These are phyloP conservation scores for Leccinellum luteum DNA, from an alignment of 768 basidiomycete genomes.

Conservation along the genomic window DNA sequence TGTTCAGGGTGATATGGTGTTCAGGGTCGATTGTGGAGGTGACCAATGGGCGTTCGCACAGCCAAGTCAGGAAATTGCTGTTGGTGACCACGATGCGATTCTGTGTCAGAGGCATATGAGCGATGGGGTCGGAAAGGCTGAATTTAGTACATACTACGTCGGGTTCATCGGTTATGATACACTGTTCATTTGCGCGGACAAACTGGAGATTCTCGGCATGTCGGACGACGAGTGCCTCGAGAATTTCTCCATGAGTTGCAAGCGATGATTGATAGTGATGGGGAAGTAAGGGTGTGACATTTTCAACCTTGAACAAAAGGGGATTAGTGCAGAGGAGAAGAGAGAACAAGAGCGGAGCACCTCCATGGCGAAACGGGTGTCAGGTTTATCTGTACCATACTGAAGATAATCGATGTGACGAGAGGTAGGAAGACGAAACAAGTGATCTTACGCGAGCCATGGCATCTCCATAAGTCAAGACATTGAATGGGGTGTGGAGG, in stretches of 20 bases:
- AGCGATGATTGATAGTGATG: constrained; percentile 23
- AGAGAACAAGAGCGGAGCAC: constrained; percentile 40
- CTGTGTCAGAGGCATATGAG: constrained; percentile 32
- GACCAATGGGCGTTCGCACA: constrained; percentile 35
- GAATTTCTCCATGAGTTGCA: constrained; percentile 23
- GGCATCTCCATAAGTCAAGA: constrained; percentile 89
- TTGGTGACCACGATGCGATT: constrained; percentile 50
- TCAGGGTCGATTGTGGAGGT: constrained; percentile 25
- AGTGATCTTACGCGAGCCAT: constrained; percentile 70
- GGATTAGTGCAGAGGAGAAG: constrained; percentile 8
- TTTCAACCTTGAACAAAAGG: constrained; percentile 30
- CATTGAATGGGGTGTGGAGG: constrained; percentile 63
- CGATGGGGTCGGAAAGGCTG: background rate
- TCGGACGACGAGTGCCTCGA: constrained; percentile 36
- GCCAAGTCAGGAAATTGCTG: constrained; percentile 47
- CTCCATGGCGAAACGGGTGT: constrained; percentile 85
- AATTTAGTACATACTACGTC: constrained; percentile 22
- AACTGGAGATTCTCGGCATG: constrained; percentile 24
- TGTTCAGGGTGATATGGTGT: constrained; percentile 35
- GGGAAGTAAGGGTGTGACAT: constrained; percentile 33
- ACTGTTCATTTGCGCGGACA: constrained; percentile 26
- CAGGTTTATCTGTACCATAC: constrained; percentile 96
- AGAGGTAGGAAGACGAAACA: constrained; percentile 9
- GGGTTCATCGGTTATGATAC: constrained; percentile 18
- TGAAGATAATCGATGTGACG: constrained; percentile 33